Percentiles rank a stretch among this genome's conserved stretches.
phyloP scores from a whole-genome alignment of 2,329 filamentous ascomycete genomes.

The Aspergillus tanneri region DNA sequence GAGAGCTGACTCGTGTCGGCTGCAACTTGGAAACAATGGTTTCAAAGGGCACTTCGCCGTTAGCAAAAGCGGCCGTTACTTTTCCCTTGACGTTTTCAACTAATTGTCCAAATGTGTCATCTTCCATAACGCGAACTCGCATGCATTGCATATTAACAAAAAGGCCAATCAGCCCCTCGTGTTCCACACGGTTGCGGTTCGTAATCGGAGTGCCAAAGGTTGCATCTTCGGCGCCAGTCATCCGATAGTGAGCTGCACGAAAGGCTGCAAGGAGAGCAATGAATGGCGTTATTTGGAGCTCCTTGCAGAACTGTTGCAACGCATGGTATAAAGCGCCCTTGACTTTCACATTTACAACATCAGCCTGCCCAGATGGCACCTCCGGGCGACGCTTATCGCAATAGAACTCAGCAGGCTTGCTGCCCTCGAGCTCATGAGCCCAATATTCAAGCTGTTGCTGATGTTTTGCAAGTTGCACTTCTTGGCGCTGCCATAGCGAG shows the following conservation, averaged over 20 bases:
- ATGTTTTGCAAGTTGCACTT: not conserved
- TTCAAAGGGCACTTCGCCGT: constrained; percentile 10
- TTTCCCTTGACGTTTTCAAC: not conserved
- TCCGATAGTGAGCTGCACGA: constrained; percentile 10
- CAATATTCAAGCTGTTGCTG: constrained; percentile 8
- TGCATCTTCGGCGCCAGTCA: constrained; percentile 1
- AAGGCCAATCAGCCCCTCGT: constrained; percentile 4
- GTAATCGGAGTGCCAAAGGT: constrained; percentile 8
- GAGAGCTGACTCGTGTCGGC: not conserved
- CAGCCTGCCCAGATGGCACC: constrained; percentile 3
- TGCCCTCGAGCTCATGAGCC: constrained; percentile 1
- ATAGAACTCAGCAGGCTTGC: constrained; percentile 7
- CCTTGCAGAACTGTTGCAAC: not conserved
- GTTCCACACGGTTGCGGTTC: constrained; percentile 1
- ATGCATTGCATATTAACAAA: constrained; percentile 13
- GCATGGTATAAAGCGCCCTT: not conserved
- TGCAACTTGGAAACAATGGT: constrained; percentile 3
- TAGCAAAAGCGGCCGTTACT: not conserved
- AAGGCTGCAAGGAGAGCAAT: constrained; percentile 5
- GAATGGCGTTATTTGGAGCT: constrained; percentile 4
- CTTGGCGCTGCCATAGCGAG: constrained; percentile 8
- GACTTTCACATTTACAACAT: not conserved
- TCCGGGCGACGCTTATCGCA: constrained; percentile 1
- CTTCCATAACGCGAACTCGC: not conserved
- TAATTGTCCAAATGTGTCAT: constrained; percentile 1